Evolutionary conservation across 208 protist species (phyloP).

Genomic region (Leishmania arabica): DNA sequence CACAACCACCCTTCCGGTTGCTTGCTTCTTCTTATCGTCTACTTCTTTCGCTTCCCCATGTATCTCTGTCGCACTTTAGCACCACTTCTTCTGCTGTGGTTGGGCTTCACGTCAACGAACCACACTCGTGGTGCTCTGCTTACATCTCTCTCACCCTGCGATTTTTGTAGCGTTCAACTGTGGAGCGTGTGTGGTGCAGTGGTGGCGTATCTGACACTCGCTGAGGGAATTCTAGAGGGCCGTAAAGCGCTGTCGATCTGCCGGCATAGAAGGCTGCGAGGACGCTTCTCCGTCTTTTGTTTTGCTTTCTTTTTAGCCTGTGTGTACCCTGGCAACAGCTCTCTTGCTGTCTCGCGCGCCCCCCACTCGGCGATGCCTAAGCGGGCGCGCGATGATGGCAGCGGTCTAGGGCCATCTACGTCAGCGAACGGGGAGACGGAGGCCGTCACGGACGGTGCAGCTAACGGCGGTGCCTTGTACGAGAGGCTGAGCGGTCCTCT

Average conservation of each 20-base stretch:
- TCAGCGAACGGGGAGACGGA: background rate
- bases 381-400: constrained; percentile 13
- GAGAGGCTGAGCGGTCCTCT: constrained; percentile 1
- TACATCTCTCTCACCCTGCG: background rate
- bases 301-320: background rate
- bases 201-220: background rate
- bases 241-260: background rate
- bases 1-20: background rate
- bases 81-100: background rate
- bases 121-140: background rate
- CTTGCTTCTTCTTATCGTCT: background rate
- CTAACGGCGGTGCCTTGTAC: background rate
- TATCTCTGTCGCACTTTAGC: background rate
- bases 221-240: background rate
- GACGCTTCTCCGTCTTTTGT: background rate
- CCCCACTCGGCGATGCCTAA: constrained; percentile 13
- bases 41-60: background rate
- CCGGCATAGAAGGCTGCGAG: background rate
- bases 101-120: background rate
- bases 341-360: background rate
- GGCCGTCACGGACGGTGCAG: background rate
- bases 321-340: too few species aligned
- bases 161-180: background rate
- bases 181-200: background rate
- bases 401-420: background rate